Conservation (phyloP, 306 rosid genomes). For the Styphnolobium japonicum region DNA sequence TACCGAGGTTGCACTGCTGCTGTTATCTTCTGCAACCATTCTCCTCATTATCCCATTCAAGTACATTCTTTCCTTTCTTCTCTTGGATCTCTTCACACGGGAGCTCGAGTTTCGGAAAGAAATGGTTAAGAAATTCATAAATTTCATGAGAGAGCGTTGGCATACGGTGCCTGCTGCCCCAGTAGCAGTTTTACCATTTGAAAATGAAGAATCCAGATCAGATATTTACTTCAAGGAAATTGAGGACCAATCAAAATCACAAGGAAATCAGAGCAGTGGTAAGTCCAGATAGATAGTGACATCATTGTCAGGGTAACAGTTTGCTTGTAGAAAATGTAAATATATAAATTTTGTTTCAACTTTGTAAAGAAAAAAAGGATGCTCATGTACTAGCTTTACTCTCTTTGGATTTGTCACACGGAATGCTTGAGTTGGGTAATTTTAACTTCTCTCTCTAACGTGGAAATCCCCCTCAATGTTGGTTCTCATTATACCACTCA, state of each 20-base stretch:
- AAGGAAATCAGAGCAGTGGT: slow-evolving; percentile 37
- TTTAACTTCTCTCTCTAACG: not conserved
- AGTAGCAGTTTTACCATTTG: slow-evolving; percentile 78
- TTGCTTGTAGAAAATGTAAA: slow-evolving; percentile 17
- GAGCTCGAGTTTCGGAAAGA: slow-evolving; percentile 82
- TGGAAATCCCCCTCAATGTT: not conserved
- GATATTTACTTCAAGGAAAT: slow-evolving; percentile 41
- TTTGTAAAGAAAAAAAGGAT: not conserved
- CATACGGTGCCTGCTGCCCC: slow-evolving; percentile 87
- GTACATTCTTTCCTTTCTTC: slow-evolving; percentile 65
- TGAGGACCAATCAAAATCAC: slow-evolving; percentile 41
- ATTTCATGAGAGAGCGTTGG: slow-evolving; percentile 78
- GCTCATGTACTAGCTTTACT: not conserved
- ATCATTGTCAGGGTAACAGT: slow-evolving; percentile 8
- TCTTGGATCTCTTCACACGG: slow-evolving; percentile 79
- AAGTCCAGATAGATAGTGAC: slow-evolving; percentile 35
- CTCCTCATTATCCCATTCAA: slow-evolving; percentile 76
- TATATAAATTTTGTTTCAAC: slow-evolving; percentile 15
- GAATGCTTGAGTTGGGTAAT: slow-evolving; percentile 10
- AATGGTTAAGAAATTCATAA: slow-evolving; percentile 67
- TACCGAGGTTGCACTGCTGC: slow-evolving; percentile 71
- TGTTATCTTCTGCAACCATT: slow-evolving; percentile 60
- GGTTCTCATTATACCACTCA: not conserved
- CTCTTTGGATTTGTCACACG: not conserved
- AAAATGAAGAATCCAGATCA: slow-evolving; percentile 44